A percentile compares a stretch with the other conserved stretches of the same genome.
phyloP scores from a whole-genome alignment of 345 rosid species.

The Corymbia maculata region DNA sequence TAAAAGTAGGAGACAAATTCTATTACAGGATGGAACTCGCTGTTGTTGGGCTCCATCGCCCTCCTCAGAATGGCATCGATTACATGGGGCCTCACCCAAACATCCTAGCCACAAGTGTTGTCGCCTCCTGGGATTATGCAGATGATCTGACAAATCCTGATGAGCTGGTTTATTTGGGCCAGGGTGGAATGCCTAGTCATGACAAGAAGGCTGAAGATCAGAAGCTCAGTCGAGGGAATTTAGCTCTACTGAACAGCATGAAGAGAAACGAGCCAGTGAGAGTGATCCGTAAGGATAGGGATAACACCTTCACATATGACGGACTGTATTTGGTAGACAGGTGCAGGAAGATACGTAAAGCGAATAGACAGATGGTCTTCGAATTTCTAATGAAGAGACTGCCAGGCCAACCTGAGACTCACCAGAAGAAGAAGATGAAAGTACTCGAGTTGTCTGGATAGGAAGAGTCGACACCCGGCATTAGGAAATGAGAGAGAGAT shows the following conservation, averaged over 20 bases:
- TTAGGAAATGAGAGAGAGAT: background rate
- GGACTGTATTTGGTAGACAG: constrained; percentile 1
- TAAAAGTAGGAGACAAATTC: constrained; percentile 7
- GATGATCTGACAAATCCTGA: background rate
- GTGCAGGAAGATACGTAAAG: background rate
- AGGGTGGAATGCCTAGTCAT: background rate
- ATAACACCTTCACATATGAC: background rate
- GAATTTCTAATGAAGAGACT: background rate
- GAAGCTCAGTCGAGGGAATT: constrained; percentile 7
- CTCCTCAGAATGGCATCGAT: constrained; percentile 3
- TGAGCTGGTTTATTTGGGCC: constrained; percentile 1
- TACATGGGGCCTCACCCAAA: background rate
- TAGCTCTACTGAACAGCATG: constrained; percentile 5
- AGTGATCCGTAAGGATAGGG: background rate
- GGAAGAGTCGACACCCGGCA: background rate
- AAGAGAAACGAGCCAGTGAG: background rate
- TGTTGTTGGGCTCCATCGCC: constrained; percentile 2
- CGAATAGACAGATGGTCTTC: background rate
- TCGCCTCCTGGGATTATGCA: background rate
- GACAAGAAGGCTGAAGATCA: constrained; percentile 5
- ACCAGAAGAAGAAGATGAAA: background rate
- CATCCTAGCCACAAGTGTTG: constrained; percentile 1
- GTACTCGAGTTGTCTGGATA: background rate
- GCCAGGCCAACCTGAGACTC: background rate
- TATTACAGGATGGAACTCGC: constrained; percentile 1